Evolutionary conservation across 148 eudicot species (phyloP).

Genomic region (Vaccinium myrtillus): DNA sequence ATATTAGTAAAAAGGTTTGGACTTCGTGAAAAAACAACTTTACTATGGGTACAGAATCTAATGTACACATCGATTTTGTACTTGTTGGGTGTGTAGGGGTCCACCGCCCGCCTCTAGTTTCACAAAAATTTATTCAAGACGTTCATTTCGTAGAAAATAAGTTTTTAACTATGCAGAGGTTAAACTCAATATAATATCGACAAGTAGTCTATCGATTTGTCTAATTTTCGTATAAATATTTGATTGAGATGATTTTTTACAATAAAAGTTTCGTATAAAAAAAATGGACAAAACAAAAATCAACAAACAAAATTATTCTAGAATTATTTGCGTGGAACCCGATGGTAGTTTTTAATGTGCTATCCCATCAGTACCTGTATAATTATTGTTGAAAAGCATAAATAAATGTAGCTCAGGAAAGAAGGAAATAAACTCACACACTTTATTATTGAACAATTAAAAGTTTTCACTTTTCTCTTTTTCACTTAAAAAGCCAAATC

Average conservation of each 20-base stretch:
- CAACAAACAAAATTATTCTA: no score
- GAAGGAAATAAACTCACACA: constrained; percentile 1
- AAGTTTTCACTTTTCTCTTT: constrained; percentile 28
- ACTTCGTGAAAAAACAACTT: constrained; percentile 10
- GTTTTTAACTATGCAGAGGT: no score
- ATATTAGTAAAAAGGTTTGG: constrained; percentile 12
- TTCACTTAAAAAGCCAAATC: constrained; percentile 25
- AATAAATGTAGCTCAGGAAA: constrained; percentile 15
- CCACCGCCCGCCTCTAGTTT: no score
- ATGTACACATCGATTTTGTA: no score
- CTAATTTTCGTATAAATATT: no score
- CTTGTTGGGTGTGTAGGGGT: not conserved
- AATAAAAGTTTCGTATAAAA: not conserved
- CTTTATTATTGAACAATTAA: constrained; percentile 30
- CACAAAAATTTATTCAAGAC: no score
- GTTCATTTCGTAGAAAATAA: no score
- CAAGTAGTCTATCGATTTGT: no score
- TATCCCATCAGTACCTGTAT: not conserved
- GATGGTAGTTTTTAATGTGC: no score
- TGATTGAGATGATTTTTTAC: not conserved
- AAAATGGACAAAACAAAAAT: no score
- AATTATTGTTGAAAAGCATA: not conserved
- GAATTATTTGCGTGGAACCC: no score
- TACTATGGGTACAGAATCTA: not conserved
- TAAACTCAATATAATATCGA: no score